Conservation (phyloP, 345 rosid species). For the Eucalyptus marginata region DNA sequence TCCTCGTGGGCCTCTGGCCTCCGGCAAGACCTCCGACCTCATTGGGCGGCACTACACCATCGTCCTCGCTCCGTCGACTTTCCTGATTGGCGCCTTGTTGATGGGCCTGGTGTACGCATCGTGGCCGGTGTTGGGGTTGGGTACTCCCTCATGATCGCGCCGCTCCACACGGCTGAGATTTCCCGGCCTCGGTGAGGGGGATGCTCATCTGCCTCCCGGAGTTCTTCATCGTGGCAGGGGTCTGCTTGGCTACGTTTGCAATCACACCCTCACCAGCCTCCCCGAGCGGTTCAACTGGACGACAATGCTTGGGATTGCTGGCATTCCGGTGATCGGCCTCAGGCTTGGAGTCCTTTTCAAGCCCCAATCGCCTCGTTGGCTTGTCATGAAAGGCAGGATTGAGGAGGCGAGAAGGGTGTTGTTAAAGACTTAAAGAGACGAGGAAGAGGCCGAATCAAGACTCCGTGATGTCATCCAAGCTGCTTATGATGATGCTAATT, state of each 20-base stretch:
- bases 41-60: slow-evolving; percentile 48
- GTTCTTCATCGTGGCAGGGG: slow-evolving; percentile 44
- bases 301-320: too few species aligned
- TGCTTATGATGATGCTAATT: too few species aligned
- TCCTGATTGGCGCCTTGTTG: slow-evolving; percentile 35
- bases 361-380: too few species aligned
- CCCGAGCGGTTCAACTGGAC: too few species aligned
- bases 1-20: slow-evolving; percentile 43
- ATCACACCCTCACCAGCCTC: slow-evolving; percentile 23
- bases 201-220: slow-evolving; percentile 50
- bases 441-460: too few species aligned
- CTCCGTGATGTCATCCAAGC: too few species aligned
- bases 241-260: slow-evolving; percentile 34
- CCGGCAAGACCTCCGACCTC: slow-evolving; percentile 47
- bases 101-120: slow-evolving; percentile 37
- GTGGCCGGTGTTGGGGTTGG: slow-evolving; percentile 52
- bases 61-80: slow-evolving; percentile 31
- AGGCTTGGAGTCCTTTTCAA: too few species aligned
- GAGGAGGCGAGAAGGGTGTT: too few species aligned
- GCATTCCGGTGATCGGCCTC: too few species aligned
- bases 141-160: slow-evolving; percentile 55
- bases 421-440: too few species aligned
- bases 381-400: too few species aligned
- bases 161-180: slow-evolving; percentile 37
- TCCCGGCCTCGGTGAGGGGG: slow-evolving; percentile 41